Conservation (phyloP, 176 grass and related monocot species). For the Pontederia crassipes region DNA sequence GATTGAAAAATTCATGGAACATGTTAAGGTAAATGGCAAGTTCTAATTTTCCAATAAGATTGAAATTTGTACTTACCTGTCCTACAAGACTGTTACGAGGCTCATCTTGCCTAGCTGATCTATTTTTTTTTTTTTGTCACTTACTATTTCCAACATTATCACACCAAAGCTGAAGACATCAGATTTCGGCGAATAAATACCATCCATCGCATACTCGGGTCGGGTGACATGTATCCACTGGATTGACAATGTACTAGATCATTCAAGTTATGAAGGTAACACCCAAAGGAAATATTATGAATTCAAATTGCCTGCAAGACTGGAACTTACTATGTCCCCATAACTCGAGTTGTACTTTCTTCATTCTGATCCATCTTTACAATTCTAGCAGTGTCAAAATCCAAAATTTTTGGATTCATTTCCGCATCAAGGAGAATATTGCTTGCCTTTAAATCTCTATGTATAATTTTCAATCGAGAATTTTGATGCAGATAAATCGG, state of each 20-base stretch:
- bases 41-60: no score
- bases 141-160: constrained; percentile 55
- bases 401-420: constrained; percentile 87
- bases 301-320: background rate
- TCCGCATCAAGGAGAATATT: constrained; percentile 70
- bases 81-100: constrained; percentile 38
- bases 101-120: constrained; percentile 24
- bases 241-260: background rate
- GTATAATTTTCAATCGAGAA: constrained; percentile 83
- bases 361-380: constrained; percentile 48
- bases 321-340: constrained; percentile 75
- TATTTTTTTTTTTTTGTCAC: constrained; percentile 78
- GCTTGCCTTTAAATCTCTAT: constrained; percentile 81
- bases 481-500: constrained; percentile 88
- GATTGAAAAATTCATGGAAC: no score
- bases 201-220: constrained; percentile 91
- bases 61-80: constrained; percentile 32
- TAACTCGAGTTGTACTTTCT: constrained; percentile 45
- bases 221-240: constrained; percentile 92
- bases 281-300: background rate
- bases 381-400: constrained; percentile 78
- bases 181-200: constrained; percentile 73
- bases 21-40: background rate
- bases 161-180: constrained; percentile 91
- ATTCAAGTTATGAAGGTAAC: background rate